Evolutionary conservation across 2,329 filamentous ascomycete species (phyloP).

Genomic region (Diplodia intermedia): DNA sequence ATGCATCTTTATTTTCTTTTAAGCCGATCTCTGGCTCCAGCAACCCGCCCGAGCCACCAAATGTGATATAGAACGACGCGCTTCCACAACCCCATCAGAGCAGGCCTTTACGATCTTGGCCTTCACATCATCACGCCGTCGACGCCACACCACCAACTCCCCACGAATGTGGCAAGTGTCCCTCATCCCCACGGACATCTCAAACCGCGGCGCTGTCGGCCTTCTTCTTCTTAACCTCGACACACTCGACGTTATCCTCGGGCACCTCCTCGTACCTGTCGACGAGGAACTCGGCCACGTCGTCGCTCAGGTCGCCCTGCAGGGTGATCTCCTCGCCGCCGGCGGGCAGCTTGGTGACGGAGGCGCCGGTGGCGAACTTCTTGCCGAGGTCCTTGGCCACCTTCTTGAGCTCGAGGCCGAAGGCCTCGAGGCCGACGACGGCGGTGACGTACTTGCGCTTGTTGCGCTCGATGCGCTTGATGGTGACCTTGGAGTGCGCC

Average conservation of each 20-base stretch:
- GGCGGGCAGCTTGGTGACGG: conserved; percentile 85
- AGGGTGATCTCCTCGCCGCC: conserved; percentile 97
- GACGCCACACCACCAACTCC: conserved; percentile 3
- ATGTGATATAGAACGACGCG: not conserved
- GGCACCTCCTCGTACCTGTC: conserved; percentile 91
- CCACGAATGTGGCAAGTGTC: not conserved
- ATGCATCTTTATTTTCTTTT: not conserved
- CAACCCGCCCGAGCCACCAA: not conserved
- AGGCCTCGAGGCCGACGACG: conserved; percentile 87
- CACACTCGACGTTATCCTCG: conserved; percentile 82
- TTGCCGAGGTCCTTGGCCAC: conserved; percentile 96
- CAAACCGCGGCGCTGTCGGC: not conserved
- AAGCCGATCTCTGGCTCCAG: not conserved
- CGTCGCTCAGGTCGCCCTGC: conserved; percentile 94
- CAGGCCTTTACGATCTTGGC: not conserved
- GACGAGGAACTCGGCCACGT: conserved; percentile 87
- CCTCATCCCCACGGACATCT: too few species aligned
- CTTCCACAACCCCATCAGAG: not conserved
- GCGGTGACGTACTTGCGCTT: conserved; percentile 97
- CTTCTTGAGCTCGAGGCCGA: conserved; percentile 93
- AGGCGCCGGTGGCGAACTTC: conserved; percentile 95
- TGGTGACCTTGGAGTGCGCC: conserved; percentile 80
- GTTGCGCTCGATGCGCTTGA: conserved; percentile 97
- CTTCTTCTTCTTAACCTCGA: conserved; percentile 33
- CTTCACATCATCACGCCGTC: not conserved